Evolutionary conservation across 2,329 filamentous ascomycete species (phyloP).

Genomic region (Talaromyces sp.): DNA sequence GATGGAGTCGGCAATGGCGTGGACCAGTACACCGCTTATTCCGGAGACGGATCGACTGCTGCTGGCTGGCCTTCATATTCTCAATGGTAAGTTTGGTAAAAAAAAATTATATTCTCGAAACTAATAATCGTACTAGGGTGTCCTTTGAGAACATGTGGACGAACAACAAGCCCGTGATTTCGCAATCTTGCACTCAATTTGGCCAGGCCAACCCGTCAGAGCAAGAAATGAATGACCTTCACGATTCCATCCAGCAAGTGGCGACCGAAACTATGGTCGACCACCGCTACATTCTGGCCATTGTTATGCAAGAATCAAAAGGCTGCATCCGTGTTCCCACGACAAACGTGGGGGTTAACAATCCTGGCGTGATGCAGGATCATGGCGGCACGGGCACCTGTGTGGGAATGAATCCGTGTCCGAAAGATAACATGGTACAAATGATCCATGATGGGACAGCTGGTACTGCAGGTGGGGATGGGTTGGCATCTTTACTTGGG

Average conservation of each 20-base stretch:
- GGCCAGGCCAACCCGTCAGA: constrained; percentile 12
- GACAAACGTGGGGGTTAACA: constrained; percentile 32
- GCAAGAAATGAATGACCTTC: constrained; percentile 18
- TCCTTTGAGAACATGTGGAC: constrained; percentile 9
- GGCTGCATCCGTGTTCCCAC: constrained; percentile 36
- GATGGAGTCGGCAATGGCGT: constrained; percentile 1
- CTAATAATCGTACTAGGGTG: background rate
- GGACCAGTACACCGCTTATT: constrained; percentile 28
- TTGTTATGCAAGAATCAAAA: constrained; percentile 36
- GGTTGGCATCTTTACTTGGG: background rate
- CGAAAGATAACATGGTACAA: constrained; percentile 18
- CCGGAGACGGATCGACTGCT: constrained; percentile 21
- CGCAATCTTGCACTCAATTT: constrained; percentile 3
- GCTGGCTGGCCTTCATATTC: constrained; percentile 26
- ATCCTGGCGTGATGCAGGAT: constrained; percentile 31
- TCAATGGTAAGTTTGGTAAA: constrained; percentile 17
- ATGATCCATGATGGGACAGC: constrained; percentile 12
- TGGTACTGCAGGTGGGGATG: background rate
- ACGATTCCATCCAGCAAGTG: constrained; percentile 25
- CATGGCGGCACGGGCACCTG: constrained; percentile 3
- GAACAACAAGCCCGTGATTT: constrained; percentile 1
- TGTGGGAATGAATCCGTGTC: background rate
- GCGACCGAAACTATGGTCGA: constrained; percentile 24
- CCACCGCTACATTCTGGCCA: constrained; percentile 33
- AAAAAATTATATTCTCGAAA: background rate